A percentile compares a stretch with the other conserved stretches of the same genome.
These are phyloP conservation scores for Saccharomycopsis microspora DNA, from an alignment of 805 yeast genomes.

Conservation along the genomic window DNA sequence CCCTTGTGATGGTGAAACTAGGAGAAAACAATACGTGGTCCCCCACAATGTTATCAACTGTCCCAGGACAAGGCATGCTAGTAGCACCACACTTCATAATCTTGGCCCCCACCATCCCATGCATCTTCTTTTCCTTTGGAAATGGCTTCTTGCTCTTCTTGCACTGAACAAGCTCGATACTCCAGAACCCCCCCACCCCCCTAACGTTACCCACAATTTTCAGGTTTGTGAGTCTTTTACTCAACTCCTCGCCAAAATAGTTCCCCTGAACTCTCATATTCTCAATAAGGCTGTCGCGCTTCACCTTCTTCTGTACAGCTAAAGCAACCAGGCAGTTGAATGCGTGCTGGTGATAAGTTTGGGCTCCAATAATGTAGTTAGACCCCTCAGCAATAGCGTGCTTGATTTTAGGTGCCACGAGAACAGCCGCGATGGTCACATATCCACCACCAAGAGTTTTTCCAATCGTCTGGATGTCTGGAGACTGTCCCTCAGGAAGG, in stretches of 20 bases:
- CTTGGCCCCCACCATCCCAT: slow-evolving; percentile 23
- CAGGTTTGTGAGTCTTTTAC: slow-evolving; percentile 23
- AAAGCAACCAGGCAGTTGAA: slow-evolving; percentile 36
- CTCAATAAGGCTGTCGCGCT: slow-evolving; percentile 24
- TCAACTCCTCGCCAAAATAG: slow-evolving; percentile 28
- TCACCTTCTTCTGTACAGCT: slow-evolving; percentile 34
- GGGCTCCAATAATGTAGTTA: slow-evolving; percentile 32
- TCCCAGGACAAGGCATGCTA: slow-evolving; percentile 36
- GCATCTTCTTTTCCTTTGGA: slow-evolving; percentile 26
- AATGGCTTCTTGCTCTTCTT: slow-evolving; percentile 39
- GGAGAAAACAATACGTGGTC: slow-evolving; percentile 39
- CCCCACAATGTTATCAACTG: slow-evolving; percentile 28
- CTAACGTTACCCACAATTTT: slow-evolving; percentile 46
- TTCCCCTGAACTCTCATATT: slow-evolving; percentile 34
- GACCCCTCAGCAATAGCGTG: slow-evolving; percentile 28
- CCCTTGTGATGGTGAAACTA: slow-evolving; percentile 30
- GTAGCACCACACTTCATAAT: slow-evolving; percentile 36
- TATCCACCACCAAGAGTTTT: slow-evolving; percentile 40
- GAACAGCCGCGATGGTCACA: slow-evolving; percentile 37
- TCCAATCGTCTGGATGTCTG: slow-evolving; percentile 38
- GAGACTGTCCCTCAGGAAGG: slow-evolving; percentile 28
- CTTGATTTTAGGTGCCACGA: slow-evolving; percentile 30
- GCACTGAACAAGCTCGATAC: slow-evolving; percentile 45
- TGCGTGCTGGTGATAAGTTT: slow-evolving; percentile 40
- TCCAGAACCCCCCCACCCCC: slow-evolving; percentile 53